Percentiles rank a stretch among this genome's conserved stretches.
Conservation (phyloP, 805 yeast genomes). For the Yarrowia sp. region DNA sequence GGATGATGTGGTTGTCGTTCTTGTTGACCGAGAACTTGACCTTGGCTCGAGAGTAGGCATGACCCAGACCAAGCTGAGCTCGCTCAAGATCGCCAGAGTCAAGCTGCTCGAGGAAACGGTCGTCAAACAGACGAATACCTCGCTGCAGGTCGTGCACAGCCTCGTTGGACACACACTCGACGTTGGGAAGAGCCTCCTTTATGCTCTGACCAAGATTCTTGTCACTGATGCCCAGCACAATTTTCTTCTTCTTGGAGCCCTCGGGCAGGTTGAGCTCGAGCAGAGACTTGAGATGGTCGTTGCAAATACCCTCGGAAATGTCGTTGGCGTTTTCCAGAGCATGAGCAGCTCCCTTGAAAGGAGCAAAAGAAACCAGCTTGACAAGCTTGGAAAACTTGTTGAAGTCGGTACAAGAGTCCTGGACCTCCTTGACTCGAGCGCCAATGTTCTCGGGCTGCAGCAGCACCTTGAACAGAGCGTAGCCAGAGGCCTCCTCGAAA, state of each 20-base stretch:
- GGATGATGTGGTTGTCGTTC: constrained; percentile 98
- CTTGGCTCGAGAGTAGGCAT: constrained; percentile 97
- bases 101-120: constrained; percentile 82
- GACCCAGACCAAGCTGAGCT: constrained; percentile 98
- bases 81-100: constrained; percentile 95
- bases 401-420: constrained; percentile 81
- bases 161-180: constrained; percentile 88
- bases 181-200: constrained; percentile 82
- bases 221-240: constrained; percentile 88
- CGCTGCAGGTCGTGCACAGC: constrained; percentile 91
- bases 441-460: constrained; percentile 94
- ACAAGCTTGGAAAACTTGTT: constrained; percentile 86
- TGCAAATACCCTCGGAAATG: constrained; percentile 93
- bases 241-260: constrained; percentile 59
- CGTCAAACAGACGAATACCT: constrained; percentile 89
- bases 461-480: constrained; percentile 91
- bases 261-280: constrained; percentile 89
- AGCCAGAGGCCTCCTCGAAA: constrained; percentile 98
- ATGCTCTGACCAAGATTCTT: constrained; percentile 94
- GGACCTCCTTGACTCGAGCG: constrained; percentile 88
- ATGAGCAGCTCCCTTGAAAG: constrained; percentile 99
- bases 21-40: constrained; percentile 98
- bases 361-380: constrained; percentile 92
- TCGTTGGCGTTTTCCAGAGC: constrained; percentile 98
- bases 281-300: constrained; percentile 84